phyloP scores from a whole-genome alignment of 73 alveolate genomes.

The Paramecium tetraurelia region DNA sequence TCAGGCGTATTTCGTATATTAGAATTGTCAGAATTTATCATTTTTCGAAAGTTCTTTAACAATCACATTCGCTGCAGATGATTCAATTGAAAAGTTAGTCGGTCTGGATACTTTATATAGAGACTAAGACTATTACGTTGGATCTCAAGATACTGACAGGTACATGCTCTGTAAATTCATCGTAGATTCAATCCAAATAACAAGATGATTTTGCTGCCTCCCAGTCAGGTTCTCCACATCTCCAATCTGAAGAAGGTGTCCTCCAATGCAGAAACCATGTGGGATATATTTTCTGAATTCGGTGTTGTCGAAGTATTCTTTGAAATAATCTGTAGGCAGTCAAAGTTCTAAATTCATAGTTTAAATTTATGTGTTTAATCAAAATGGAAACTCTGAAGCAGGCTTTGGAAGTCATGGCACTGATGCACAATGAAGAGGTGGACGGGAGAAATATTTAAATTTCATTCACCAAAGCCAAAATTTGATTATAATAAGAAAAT shows the following conservation, averaged over 20 bases:
- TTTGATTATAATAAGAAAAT: neutral
- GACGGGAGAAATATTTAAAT: constrained; percentile 43
- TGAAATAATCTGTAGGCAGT: neutral
- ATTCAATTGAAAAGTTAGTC: constrained; percentile 34
- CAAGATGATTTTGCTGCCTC: neutral
- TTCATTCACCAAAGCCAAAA: constrained; percentile 39
- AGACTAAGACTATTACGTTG: constrained; percentile 24
- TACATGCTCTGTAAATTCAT: neutral
- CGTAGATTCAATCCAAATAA: constrained; percentile 2
- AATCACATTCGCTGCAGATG: constrained; percentile 27
- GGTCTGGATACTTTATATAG: neutral
- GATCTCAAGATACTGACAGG: constrained; percentile 38
- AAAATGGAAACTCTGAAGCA: constrained; percentile 23
- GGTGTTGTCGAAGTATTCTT: constrained; percentile 17
- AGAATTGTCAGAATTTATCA: neutral
- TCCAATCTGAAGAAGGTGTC: constrained; percentile 4
- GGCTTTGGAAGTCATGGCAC: constrained; percentile 19
- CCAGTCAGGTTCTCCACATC: constrained; percentile 42
- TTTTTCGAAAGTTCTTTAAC: neutral
- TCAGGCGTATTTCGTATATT: neutral
- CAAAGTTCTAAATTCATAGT: constrained; percentile 6
- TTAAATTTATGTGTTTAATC: constrained; percentile 35
- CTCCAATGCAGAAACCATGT: constrained; percentile 48
- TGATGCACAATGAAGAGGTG: constrained; percentile 33
- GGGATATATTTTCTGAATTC: constrained; percentile 39